Base-by-base conservation (phyloP, 2,329 filamentous ascomycete genomes). In the Pseudocercospora ulei region DNA sequence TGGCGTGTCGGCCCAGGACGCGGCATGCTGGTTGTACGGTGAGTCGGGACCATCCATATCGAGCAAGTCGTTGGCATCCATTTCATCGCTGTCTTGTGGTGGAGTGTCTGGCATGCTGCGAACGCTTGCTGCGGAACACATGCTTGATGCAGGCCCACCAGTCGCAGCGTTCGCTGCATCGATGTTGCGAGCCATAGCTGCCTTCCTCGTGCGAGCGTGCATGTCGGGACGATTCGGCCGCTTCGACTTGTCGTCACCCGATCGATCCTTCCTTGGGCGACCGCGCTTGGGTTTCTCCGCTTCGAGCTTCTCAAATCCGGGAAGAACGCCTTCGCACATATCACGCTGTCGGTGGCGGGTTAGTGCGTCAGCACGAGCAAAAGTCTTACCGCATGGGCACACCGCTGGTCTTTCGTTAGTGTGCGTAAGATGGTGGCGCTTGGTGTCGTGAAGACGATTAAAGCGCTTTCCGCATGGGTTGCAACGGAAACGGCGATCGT, bases 401-500 rank as follows among this genome's bases (percentile, higher is more conserved):
- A 84, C 82, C 60, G 95, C 94, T 3, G 88, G 86, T 67, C 95
- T 95, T 64, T 92, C 80, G 34, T 87, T 87, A 1, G 84, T 93
- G 65, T 98, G 90, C 41, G 96, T 98, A 66, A 96, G 95, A 51
- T 87, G 82, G 59, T 98, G 90, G 44, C 90, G 78, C 69, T 96
- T 98, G 45, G 96, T 76, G 61, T 98, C 90, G 60, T 98, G 90
- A 55, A 94, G 87, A 23, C 90, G 80, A 26, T 96, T 90, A 60
- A 98, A 98, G 65, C 86, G 88, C 66, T 96, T 96, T 36, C 81
- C 73, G 67, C 90, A 98, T 39, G 82, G 80, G 29, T 88, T 86
- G 64, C 90, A 98, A 62, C 84, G 80, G 65, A 85, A 98, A 60
- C 95, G 90, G 31, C 90, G 76, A 61, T 98, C 90, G 55, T 92